Evolutionary conservation across 805 yeast genomes (phyloP), one percentile per base, ranked within the genome.

Genomic region (Wickerhamiella slavikovae): DNA sequence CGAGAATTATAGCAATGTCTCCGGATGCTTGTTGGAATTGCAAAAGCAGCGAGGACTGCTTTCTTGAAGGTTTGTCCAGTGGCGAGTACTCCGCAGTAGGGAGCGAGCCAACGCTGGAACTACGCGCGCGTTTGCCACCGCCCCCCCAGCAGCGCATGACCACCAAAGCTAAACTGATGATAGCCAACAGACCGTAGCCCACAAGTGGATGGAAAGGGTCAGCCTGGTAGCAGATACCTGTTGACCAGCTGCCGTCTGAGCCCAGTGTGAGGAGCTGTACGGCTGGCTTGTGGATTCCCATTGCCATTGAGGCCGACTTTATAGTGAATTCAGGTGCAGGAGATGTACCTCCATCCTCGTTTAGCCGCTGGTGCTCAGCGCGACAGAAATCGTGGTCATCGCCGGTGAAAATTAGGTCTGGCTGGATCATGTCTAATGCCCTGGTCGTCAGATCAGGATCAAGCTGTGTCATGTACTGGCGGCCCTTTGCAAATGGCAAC

Each of bases 311-410:
- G 30, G 75, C 68, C 3, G 92, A 69, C 49, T 89, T 89, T 17
- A 83, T 82, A 0, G 94, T 79, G 38, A 75, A 68, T 48, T 89
- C 98, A 29, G 71, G 72, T 3, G 68, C 59, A 2, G 38, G 41
- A 5, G 21, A 30, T 7, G 38, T 43, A 16, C 17, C 28, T 8
- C 22, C 27, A 18, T 39, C 32, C 14, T 10, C 7, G 5, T 23
- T 25, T n/a, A 36, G 29, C 37, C 45, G 54, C 4, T 40, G 33
- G 47, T 85, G 95, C 14, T 54, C 52, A 18, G 74, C 62, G 38
- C 76, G 79, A 49, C 99, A 89, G 41, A 79, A 82, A 49, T 89
- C 98, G 54, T 89, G 99, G 48, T 89, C 98, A 49, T 89, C 99
- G 1, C 98, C 99, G 4, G 91, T 69, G 44, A 82, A 78, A 3